Evolutionary conservation across 345 rosid species (phyloP), one percentile per base, ranked within the genome.

Genomic region (Pistacia integerrima): DNA sequence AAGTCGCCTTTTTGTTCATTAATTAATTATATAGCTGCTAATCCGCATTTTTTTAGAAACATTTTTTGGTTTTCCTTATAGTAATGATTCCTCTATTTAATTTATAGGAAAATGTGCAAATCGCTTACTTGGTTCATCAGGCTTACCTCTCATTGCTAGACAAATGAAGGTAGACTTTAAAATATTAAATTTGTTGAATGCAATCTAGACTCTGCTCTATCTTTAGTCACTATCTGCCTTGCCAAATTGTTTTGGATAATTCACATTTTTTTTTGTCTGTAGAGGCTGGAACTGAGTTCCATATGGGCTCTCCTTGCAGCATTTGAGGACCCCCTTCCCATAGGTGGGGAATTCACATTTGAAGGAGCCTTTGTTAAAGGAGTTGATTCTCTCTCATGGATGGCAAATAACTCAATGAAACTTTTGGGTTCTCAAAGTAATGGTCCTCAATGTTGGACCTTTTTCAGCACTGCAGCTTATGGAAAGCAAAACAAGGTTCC

Each of bases 281-380:
- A 93, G 98, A 87, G 85, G 71, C 81, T 95, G 63, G 90, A 93
- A 46, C 83, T 93, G 81, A 95, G 90, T 85, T 87, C 96, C 33
- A 90, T 93, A 77, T 93, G 97, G 97, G 97, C 98, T 30, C 88
- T 95, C 33, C 91, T 93, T 58, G 98, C 98, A 58, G 98, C 99
- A 70, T 95, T 94, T 84, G 93, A 91, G 63, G 92, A 90, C 51
- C 93, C 94, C 5, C 95, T 95, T 73, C 92, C 97, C 10, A 52
- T 86, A 46, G 75, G 61, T 10, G 75, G 81, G 30, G 69, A 67
- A 35, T 79, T 77, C 58, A 66, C 82, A 67, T 87, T 95, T 64
- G 94, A 95, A 84, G 99, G 99, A 77, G 97, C 97, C 59, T 93
- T 91, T 81, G 96, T 94, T 58, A 93, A 86, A 81, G 98, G 96